Conservation (phyloP, 306 rosid genomes). For the Prunus padus region DNA sequence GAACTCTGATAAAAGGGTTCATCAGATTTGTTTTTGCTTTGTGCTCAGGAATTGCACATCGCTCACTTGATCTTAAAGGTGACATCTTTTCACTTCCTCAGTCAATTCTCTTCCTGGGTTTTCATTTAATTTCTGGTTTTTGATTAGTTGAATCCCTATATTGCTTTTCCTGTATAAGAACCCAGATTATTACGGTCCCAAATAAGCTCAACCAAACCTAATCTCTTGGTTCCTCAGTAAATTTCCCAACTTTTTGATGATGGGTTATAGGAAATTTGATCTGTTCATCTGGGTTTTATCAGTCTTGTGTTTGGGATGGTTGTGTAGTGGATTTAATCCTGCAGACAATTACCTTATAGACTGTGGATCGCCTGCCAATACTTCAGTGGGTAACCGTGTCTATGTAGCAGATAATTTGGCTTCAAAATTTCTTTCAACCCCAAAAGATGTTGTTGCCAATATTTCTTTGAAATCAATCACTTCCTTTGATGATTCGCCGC, state of each 20-base stretch:
- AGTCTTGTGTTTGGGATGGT: conserved; percentile 41
- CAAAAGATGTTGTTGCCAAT: conserved; percentile 52
- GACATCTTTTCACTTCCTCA: conserved; percentile 20
- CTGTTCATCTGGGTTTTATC: conserved; percentile 43
- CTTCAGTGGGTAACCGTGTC: conserved; percentile 52
- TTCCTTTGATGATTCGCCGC: conserved; percentile 39
- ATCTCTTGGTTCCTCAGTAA: conserved; percentile 9
- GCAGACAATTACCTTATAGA: conserved; percentile 69
- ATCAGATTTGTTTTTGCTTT: conserved; percentile 23
- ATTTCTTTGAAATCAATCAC: conserved; percentile 34
- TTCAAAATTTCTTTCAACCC: conserved; percentile 57
- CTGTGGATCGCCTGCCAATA: conserved; percentile 60
- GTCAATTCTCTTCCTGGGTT: conserved; percentile 20
- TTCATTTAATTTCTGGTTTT: conserved; percentile 4
- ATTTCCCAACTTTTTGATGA: conserved; percentile 27
- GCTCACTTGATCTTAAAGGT: conserved; percentile 31
- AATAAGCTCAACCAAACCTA: not conserved
- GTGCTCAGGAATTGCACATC: not conserved
- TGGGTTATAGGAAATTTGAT: conserved; percentile 40
- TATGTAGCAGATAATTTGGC: conserved; percentile 59
- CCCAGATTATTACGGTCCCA: conserved; percentile 19
- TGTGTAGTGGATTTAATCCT: conserved; percentile 53
- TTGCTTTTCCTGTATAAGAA: conserved; percentile 4
- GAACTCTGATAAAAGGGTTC: not conserved
- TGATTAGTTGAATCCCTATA: not conserved